These are phyloP conservation scores for Cutaneotrichosporon dermatis DNA, from an alignment of 1,284 basidiomycete species.

Conservation along the genomic window DNA sequence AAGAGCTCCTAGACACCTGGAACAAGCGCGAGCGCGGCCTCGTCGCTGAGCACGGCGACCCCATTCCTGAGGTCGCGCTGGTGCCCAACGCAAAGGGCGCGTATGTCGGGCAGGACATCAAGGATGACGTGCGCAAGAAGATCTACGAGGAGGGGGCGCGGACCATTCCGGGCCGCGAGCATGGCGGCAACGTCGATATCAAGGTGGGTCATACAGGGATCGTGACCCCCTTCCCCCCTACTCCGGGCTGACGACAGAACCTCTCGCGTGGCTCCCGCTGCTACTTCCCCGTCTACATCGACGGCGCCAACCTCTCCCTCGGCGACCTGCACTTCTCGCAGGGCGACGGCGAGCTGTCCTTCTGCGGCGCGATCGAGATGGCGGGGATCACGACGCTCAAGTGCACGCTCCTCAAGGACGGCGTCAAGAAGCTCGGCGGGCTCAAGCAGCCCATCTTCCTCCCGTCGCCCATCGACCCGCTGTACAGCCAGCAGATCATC, in stretches of 20 bases:
- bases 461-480: constrained; percentile 22
- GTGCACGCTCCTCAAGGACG: constrained; percentile 68
- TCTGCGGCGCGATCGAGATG: constrained; percentile 53
- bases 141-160: constrained; percentile 66
- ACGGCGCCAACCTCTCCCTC: constrained; percentile 70
- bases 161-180: constrained; percentile 70
- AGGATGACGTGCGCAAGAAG: constrained; percentile 54
- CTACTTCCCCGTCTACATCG: constrained; percentile 61
- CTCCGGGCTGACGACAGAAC: constrained; percentile 44
- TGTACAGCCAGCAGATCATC: constrained; percentile 26
- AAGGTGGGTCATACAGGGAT: constrained; percentile 41
- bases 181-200: constrained; percentile 79
- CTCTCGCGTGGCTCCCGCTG: constrained; percentile 53
- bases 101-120: constrained; percentile 61
- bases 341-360: constrained; percentile 64
- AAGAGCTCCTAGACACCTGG: constrained; percentile 67
- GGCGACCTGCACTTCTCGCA: constrained; percentile 79
- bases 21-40: constrained; percentile 66
- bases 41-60: constrained; percentile 53
- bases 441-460: constrained; percentile 70
- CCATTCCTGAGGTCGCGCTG: constrained; percentile 61
- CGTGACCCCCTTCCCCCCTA: too few species aligned
- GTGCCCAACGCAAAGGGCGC: constrained; percentile 63
- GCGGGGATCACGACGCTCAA: constrained; percentile 68
- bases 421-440: constrained; percentile 63